Evolutionary conservation across 495 filamentous ascomycete species (phyloP).

Genomic region (Aspergillus conjunctus): DNA sequence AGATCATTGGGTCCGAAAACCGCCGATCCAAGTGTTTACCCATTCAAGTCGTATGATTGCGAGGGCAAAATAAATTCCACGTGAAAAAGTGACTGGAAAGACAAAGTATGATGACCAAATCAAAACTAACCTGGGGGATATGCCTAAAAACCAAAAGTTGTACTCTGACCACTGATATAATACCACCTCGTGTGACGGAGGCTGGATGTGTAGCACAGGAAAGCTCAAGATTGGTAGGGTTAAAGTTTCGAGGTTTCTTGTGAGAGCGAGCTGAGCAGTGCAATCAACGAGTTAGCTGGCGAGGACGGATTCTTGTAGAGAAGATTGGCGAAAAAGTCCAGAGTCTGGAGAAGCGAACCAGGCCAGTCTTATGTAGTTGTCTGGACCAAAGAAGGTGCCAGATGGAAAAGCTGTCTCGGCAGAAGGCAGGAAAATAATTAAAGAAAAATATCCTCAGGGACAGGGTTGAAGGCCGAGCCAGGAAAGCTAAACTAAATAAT

Average conservation of each 20-base stretch:
- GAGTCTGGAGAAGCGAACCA: constrained; percentile 7
- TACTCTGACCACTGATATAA: constrained; percentile 1
- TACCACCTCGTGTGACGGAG: neutral
- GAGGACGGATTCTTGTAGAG: too few species aligned
- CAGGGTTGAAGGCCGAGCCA: neutral
- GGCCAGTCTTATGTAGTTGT: constrained; percentile 2
- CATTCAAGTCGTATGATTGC: constrained; percentile 1
- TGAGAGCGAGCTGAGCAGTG: neutral
- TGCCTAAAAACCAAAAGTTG: neutral
- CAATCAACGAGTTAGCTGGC: neutral
- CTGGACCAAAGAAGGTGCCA: neutral
- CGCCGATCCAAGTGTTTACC: constrained; percentile 7
- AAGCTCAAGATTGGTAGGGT: constrained; percentile 2
- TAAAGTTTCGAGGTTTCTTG: neutral
- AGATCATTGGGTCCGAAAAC: constrained; percentile 13
- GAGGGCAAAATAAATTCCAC: constrained; percentile 10
- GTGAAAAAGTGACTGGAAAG: neutral
- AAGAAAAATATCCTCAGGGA: neutral
- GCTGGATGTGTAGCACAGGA: neutral
- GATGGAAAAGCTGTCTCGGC: constrained; percentile 2
- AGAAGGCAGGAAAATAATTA: constrained; percentile 6
- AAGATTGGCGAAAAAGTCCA: neutral
- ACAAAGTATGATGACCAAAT: neutral
- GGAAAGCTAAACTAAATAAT: constrained; percentile 1
- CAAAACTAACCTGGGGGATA: neutral